phyloP scores from a whole-genome alignment of 169 alveolate species.

The Babesia gibsoni region DNA sequence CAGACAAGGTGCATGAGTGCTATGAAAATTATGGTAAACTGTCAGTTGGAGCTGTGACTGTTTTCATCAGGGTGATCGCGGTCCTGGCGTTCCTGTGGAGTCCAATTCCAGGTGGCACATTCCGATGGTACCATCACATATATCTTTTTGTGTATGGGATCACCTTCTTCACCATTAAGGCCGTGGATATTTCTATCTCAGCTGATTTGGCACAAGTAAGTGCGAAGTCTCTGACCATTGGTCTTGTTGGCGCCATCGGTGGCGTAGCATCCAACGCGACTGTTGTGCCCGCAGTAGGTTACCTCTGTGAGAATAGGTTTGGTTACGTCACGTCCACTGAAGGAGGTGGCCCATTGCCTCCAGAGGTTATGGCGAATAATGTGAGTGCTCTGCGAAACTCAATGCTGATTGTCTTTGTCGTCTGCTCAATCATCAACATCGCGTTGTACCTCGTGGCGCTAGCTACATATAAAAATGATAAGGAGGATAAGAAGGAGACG shows the following conservation, averaged over 20 bases:
- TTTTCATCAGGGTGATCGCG: slow-evolving; percentile 70
- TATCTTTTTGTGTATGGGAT: slow-evolving; percentile 79
- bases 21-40: slow-evolving; percentile 84
- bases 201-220: slow-evolving; percentile 87
- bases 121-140: slow-evolving; percentile 46
- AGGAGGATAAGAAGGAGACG: not conserved
- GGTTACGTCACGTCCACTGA: slow-evolving; percentile 45
- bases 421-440: slow-evolving; percentile 1
- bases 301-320: slow-evolving; percentile 80
- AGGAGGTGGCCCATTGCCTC: not conserved
- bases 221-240: slow-evolving; percentile 84
- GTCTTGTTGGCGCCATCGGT: slow-evolving; percentile 80
- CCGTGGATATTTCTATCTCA: slow-evolving; percentile 85
- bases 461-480: slow-evolving; percentile 4
- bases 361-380: not conserved
- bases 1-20: slow-evolving; percentile 78
- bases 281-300: slow-evolving; percentile 87
- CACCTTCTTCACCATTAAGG: slow-evolving; percentile 87
- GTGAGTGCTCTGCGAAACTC: slow-evolving; percentile 13
- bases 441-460: slow-evolving; percentile 6
- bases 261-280: slow-evolving; percentile 83
- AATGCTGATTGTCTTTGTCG: not conserved
- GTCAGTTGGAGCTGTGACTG: slow-evolving; percentile 74
- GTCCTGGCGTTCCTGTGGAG: slow-evolving; percentile 69
- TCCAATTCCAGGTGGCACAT: slow-evolving; percentile 58